Evolutionary conservation across 169 alveolate genomes (phyloP).

Genomic region (Cystoisospora suis): DNA sequence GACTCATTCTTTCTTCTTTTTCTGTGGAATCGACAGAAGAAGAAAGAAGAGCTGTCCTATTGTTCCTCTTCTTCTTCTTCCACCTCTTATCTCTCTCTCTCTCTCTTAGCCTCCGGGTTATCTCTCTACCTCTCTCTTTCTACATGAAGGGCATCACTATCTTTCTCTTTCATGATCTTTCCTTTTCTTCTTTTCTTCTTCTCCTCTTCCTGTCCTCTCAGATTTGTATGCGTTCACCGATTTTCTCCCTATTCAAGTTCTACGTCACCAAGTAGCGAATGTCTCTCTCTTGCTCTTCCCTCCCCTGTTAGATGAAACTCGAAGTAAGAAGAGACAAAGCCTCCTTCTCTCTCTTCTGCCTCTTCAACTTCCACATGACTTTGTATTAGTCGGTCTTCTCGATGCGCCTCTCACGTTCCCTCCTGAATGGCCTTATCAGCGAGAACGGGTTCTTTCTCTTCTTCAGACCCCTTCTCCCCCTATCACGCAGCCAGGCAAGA

Average conservation of each 20-base stretch:
- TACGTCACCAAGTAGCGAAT: slow-evolving; percentile 10
- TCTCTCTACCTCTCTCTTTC: no score
- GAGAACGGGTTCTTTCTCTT: not conserved
- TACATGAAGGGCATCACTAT: no score
- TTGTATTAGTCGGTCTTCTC: not conserved
- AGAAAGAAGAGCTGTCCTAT: no score
- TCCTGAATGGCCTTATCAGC: not conserved
- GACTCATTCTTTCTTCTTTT: no score
- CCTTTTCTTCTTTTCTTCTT: not conserved
- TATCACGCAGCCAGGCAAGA: not conserved
- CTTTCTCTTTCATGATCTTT: no score
- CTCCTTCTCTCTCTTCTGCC: not conserved
- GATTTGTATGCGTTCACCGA: not conserved
- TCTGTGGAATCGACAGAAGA: no score
- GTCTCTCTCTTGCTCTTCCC: not conserved
- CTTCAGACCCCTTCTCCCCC: not conserved
- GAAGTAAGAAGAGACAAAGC: not conserved
- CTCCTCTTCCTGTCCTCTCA: not conserved
- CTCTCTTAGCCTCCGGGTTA: no score
- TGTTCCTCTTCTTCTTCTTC: no score
- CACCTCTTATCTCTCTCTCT: no score
- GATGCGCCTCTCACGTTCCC: slow-evolving; percentile 1
- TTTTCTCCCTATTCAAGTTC: not conserved
- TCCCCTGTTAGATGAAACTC: not conserved
- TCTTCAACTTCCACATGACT: not conserved